phyloP scores from a whole-genome alignment of 2,329 filamentous ascomycete species.

The Thermoascus crustaceus region DNA sequence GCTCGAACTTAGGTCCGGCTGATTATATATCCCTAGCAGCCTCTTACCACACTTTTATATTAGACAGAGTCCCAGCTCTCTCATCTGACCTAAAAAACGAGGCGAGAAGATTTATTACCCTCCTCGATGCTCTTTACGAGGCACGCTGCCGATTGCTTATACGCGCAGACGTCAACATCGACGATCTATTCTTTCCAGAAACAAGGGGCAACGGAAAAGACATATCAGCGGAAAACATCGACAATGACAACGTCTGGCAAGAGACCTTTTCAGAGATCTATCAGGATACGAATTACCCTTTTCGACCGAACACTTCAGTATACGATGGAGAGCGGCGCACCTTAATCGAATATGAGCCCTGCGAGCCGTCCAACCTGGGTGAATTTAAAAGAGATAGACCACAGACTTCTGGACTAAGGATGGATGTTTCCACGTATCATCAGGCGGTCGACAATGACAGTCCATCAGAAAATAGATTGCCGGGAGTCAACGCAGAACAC shows the following conservation, averaged over 20 bases:
- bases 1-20: slow-evolving; percentile 60
- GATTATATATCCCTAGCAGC: slow-evolving; percentile 78
- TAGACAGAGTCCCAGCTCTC: slow-evolving; percentile 62
- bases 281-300: slow-evolving; percentile 67
- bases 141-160: slow-evolving; percentile 69
- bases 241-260: slow-evolving; percentile 50
- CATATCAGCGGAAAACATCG: slow-evolving; percentile 3
- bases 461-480: not conserved
- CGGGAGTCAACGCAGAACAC: not conserved
- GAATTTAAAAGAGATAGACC: too few species aligned
- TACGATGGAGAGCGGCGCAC: slow-evolving; percentile 38
- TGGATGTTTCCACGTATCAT: too few species aligned
- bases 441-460: too few species aligned
- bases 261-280: slow-evolving; percentile 66
- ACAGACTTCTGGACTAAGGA: too few species aligned
- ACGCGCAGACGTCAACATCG: slow-evolving; percentile 58
- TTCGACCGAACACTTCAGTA: slow-evolving; percentile 67
- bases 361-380: not conserved
- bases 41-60: slow-evolving; percentile 68
- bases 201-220: slow-evolving; percentile 9
- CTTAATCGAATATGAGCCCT: slow-evolving; percentile 14
- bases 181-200: slow-evolving; percentile 71
- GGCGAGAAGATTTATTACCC: slow-evolving; percentile 68
- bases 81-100: slow-evolving; percentile 67
- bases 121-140: slow-evolving; percentile 74